Evolutionary conservation across 371 early-diverging fungal genomes (phyloP).

Genomic region (Apophysomyces sp.): DNA sequence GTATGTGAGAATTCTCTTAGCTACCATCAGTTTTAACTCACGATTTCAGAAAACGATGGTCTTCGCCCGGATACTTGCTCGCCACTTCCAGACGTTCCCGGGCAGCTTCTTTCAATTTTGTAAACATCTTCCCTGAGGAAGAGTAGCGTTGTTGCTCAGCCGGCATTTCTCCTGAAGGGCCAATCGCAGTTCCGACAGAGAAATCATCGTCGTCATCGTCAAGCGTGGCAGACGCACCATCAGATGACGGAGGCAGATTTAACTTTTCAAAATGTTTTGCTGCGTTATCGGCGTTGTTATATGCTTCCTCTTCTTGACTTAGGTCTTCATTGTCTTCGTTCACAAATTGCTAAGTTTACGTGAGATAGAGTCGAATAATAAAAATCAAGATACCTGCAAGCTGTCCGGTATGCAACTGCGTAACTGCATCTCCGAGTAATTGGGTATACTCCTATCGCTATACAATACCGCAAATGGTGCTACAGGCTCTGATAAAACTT

Average conservation of each 20-base stretch:
- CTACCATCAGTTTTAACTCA: constrained; percentile 5
- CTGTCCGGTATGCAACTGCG: constrained; percentile 15
- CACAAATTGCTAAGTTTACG: constrained; percentile 19
- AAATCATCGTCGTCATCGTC: constrained; percentile 19
- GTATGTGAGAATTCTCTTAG: neutral
- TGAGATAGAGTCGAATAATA: neutral
- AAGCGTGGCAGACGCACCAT: constrained; percentile 4
- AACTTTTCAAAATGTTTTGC: neutral
- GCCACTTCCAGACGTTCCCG: neutral
- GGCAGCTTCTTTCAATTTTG: constrained; percentile 14
- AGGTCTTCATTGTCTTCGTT: constrained; percentile 24
- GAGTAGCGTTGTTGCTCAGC: neutral
- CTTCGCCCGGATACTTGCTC: constrained; percentile 11
- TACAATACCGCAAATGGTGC: constrained; percentile 37
- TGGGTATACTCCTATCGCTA: constrained; percentile 14
- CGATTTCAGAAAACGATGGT: constrained; percentile 29
- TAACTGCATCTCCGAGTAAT: constrained; percentile 10
- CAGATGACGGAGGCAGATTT: neutral
- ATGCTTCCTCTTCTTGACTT: constrained; percentile 21
- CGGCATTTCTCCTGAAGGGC: neutral
- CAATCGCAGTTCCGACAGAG: constrained; percentile 25
- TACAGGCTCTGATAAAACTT: constrained; percentile 22
- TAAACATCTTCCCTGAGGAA: constrained; percentile 7
- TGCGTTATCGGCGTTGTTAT: neutral
- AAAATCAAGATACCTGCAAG: constrained; percentile 20